A percentile compares a stretch with the other conserved stretches of the same genome.
Evolutionary conservation across 345 rosid species (phyloP).

Genomic region (Bruguiera sexangula): DNA sequence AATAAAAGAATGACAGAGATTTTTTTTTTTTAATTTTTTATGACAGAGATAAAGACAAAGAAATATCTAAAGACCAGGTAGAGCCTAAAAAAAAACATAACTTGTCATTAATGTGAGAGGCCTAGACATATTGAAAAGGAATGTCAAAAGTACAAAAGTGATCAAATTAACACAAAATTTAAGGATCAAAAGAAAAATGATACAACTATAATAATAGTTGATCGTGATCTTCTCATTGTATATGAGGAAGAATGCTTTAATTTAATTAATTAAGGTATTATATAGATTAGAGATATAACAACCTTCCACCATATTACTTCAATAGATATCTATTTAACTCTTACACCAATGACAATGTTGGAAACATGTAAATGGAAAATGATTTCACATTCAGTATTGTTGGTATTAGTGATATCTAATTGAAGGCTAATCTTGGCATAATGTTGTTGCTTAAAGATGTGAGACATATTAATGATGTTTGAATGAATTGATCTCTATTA

Average conservation of each 20-base stretch:
- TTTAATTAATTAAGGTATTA: neutral
- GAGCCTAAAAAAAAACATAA: too few species aligned
- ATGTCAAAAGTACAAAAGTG: neutral
- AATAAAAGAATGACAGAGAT: neutral
- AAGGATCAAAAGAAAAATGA: neutral
- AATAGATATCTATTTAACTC: neutral
- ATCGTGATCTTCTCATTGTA: neutral
- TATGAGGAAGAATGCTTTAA: neutral
- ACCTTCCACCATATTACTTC: neutral
- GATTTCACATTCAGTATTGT: neutral
- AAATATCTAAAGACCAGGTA: too few species aligned
- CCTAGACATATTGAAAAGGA: neutral
- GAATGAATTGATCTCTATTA: too few species aligned
- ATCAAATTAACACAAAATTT: neutral
- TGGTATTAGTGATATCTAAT: slow-evolving; percentile 1
- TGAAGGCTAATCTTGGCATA: neutral
- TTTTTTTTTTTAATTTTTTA: too few species aligned
- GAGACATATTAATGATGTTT: neutral
- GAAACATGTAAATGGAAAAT: neutral
- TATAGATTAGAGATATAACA: neutral
- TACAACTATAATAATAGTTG: neutral
- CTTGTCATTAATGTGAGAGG: neutral
- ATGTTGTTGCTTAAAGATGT: slow-evolving; percentile 3
- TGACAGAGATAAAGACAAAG: neutral
- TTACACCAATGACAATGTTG: neutral